Percentiles rank a stretch among this genome's conserved stretches.
Evolutionary conservation across 2,329 filamentous ascomycete species (phyloP).

Genomic region (Cryphonectria nitschkei): DNA sequence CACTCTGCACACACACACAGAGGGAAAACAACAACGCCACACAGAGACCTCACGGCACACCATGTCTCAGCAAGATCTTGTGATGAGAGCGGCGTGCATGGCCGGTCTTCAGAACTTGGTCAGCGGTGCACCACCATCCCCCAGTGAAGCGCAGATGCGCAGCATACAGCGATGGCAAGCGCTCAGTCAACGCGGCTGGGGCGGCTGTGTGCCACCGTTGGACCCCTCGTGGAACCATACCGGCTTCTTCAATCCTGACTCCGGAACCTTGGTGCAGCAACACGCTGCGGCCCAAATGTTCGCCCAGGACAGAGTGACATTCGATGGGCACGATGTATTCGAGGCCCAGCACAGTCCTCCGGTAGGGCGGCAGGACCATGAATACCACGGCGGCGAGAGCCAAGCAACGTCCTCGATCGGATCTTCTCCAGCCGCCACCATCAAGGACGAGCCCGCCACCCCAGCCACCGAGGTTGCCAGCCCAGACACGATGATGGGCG

Average conservation of each 20-base stretch:
- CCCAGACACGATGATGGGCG: conserved; percentile 41
- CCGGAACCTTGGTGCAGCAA: rapidly evolving
- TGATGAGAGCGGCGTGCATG: no score
- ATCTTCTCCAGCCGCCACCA: no score
- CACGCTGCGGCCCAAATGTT: neutral
- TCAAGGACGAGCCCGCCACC: neutral
- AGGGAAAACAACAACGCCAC: neutral
- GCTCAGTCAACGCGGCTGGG: neutral
- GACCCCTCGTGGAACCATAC: neutral
- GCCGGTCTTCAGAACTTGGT: neutral
- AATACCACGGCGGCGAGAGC: conserved; percentile 24
- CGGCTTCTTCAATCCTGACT: neutral
- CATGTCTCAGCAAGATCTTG: no score
- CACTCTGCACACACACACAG: no score
- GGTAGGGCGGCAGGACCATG: conserved; percentile 11
- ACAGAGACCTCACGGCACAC: no score
- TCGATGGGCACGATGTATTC: neutral
- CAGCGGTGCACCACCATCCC: neutral
- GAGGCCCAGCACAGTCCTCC: neutral
- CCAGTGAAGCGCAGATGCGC: neutral
- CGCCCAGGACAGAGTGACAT: neutral
- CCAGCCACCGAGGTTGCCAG: conserved; percentile 28
- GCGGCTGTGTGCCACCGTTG: neutral
- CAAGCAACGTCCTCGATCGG: no score
- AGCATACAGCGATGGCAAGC: neutral